Evolutionary conservation across 179 eudicot genomes (phyloP), one percentile per base, ranked within the genome.

Genomic region (Vitellaria paradoxa): DNA sequence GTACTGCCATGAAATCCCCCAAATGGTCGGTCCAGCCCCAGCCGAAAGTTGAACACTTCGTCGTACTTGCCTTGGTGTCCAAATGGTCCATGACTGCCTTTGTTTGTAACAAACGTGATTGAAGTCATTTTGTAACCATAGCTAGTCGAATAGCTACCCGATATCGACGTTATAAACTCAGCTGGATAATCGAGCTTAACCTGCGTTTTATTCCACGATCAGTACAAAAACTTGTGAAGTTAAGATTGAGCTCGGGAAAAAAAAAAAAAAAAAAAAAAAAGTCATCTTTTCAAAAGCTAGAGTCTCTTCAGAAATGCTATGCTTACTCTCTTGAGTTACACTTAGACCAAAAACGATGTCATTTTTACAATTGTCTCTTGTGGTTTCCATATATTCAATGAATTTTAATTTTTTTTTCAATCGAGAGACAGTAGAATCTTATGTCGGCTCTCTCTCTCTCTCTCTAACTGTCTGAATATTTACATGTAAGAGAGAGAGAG

Each of bases 1-100:
- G 30, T 65, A 18, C 47, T 65, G 47, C 69, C 69, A 1, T 30
- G 69, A 65, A 65, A 65, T 65, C 69, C 69, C 13, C 69, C 69
- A 30, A 65, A 65, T 40, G 18, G 18, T 18, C 8, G 7, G 20
- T 65, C 47, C 10, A 4, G 2, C 9, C 69, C 69, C 49, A 65
- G 4, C 13, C 37, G 21, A 30, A 65, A 30, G 20, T 14, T 14
- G 20, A 65, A 65, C 0, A 30, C 6, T 0, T 1, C 12, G 49
- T 65, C 47, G 5, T 1, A 0, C 47, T 12, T 3, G 9, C 0
- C 3, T 3, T 5, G 18, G 3, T 5, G 46, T 40, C 69, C 69
- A 65, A 13, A 65, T 2, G 69, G 69, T 30, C 69, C 69, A 37
- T 65, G 11, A 4, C 9, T 37, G 49, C 49, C 20, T 40, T 0